Evolutionary conservation across 768 basidiomycete species (phyloP).

Genomic region (Boletus huronensis): DNA sequence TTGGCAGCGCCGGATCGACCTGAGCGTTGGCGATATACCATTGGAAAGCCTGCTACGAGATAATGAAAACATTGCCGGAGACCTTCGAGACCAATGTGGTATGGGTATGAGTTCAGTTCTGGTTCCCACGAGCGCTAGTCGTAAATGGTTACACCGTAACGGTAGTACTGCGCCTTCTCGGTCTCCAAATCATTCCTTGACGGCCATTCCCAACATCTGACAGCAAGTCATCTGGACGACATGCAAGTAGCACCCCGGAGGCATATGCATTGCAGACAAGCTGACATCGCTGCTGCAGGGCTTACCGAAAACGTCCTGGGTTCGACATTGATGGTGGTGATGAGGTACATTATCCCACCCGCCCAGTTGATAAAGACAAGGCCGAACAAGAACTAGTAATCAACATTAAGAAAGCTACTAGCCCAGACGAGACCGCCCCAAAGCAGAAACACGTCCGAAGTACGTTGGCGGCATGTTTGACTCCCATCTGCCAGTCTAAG

Average conservation of each 20-base stretch:
- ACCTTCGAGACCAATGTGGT: not conserved
- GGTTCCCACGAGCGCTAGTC: constrained; percentile 23
- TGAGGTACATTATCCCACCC: constrained; percentile 86
- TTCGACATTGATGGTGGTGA: constrained; percentile 74
- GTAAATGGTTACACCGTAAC: not conserved
- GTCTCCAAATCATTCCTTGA: not conserved
- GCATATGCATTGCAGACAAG: not conserved
- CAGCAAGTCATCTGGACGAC: constrained; percentile 6
- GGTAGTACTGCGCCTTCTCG: constrained; percentile 8
- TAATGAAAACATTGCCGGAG: constrained; percentile 16
- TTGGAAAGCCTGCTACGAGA: constrained; percentile 13
- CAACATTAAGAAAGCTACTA: constrained; percentile 98
- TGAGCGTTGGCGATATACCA: constrained; percentile 3
- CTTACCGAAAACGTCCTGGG: constrained; percentile 33
- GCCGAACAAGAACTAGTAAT: constrained; percentile 91
- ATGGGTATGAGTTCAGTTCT: not conserved
- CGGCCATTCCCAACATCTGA: constrained; percentile 1
- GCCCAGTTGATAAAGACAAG: constrained; percentile 98
- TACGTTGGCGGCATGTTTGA: constrained; percentile 41
- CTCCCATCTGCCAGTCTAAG: constrained; percentile 14
- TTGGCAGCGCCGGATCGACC: constrained; percentile 7
- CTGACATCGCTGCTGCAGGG: constrained; percentile 26
- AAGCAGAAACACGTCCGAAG: constrained; percentile 99
- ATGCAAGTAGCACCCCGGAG: constrained; percentile 25
- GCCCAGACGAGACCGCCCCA: constrained; percentile 90